Evolutionary conservation across 306 rosid species (phyloP).

Genomic region (Quercus alba): DNA sequence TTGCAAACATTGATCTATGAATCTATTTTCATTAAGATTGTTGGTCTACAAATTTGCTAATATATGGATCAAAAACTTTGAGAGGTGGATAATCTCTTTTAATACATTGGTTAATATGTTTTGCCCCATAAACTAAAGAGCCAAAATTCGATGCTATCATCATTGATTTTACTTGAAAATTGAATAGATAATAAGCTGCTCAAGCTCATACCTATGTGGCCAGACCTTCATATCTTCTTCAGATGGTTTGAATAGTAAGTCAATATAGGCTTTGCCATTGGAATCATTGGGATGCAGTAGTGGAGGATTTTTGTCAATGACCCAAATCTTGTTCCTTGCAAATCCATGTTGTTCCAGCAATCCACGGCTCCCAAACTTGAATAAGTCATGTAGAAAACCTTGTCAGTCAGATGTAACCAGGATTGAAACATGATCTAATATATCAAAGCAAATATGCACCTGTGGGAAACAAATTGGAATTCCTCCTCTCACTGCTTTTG

Average conservation of each 20-base stretch:
- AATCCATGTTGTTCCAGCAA: constrained; percentile 82
- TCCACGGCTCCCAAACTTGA: constrained; percentile 73
- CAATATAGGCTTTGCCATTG: constrained; percentile 48
- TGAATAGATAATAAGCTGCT: not conserved
- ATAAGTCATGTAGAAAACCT: constrained; percentile 3
- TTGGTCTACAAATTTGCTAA: not conserved
- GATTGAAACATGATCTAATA: not conserved
- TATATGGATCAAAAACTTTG: not conserved
- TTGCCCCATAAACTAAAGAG: not conserved
- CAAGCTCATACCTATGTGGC: constrained; percentile 63
- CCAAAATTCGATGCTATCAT: not conserved
- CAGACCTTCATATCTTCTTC: constrained; percentile 77
- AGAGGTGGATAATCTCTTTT: not conserved
- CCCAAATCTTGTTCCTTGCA: constrained; percentile 80
- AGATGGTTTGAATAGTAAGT: constrained; percentile 72
- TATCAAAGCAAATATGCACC: constrained; percentile 31
- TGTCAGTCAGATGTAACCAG: not conserved
- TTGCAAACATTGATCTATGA: not conserved
- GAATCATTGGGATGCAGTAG: constrained; percentile 45
- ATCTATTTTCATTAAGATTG: not conserved
- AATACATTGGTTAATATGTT: not conserved
- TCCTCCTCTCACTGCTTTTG: constrained; percentile 86
- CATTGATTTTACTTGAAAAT: not conserved
- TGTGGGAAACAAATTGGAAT: constrained; percentile 94
- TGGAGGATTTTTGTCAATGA: constrained; percentile 63